A percentile compares a stretch with the other conserved stretches of the same genome.
These are phyloP conservation scores for Eutrema yunnanense DNA, from an alignment of 345 rosid species.

Conservation along the genomic window DNA sequence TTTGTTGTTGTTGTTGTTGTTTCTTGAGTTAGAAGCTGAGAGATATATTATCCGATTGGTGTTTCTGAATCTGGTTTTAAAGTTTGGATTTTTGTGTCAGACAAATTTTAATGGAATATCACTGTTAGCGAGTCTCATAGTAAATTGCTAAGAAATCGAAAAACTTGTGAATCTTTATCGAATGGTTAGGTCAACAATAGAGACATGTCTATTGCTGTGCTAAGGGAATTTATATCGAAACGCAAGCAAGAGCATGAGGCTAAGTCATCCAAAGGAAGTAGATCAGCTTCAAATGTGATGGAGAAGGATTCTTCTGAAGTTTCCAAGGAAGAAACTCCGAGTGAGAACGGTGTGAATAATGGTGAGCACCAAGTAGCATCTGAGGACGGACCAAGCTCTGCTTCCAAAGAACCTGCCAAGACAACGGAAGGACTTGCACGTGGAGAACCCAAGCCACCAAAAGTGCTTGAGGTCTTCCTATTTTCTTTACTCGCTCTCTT, in stretches of 20 bases:
- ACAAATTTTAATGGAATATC: neutral
- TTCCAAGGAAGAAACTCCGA: conserved; percentile 31
- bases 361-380: conserved; percentile 42
- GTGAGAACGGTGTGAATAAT: conserved; percentile 16
- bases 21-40: no score
- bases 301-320: conserved; percentile 37
- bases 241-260: conserved; percentile 69
- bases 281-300: conserved; percentile 33
- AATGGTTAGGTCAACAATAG: conserved; percentile 78
- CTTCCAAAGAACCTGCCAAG: conserved; percentile 28
- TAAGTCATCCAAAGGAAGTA: conserved; percentile 44
- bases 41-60: neutral
- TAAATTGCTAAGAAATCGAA: neutral
- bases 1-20: no score
- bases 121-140: neutral
- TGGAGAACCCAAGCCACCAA: conserved; percentile 58
- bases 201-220: conserved; percentile 85
- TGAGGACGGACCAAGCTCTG: conserved; percentile 12
- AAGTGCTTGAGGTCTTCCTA: conserved; percentile 76
- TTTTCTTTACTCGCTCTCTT: neutral
- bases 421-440: conserved; percentile 29
- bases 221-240: conserved; percentile 66
- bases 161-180: neutral
- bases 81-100: neutral
- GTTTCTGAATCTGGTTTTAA: neutral